phyloP scores from a whole-genome alignment of 495 filamentous ascomycete genomes.

The Lasiosphaeria hispida region DNA sequence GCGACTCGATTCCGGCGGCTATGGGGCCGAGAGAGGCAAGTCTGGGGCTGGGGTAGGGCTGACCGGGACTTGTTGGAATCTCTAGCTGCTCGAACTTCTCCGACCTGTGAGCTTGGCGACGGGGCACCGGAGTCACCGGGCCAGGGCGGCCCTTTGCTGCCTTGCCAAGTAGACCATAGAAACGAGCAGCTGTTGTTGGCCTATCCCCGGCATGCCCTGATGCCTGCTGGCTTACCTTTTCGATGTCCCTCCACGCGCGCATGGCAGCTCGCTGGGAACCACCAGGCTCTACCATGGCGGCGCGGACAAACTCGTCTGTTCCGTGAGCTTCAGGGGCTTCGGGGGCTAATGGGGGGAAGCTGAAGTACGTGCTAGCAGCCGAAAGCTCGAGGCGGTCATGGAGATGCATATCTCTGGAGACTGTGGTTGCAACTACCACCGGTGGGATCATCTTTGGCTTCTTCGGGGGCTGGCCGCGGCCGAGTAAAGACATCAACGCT shows the following conservation, averaged over 20 bases:
- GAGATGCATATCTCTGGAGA: neutral
- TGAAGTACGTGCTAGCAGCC: neutral
- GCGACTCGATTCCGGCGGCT: no score
- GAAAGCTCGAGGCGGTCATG: neutral
- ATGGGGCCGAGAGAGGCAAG: no score
- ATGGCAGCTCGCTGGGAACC: neutral
- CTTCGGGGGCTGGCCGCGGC: no score
- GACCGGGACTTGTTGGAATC: no score
- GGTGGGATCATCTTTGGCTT: neutral
- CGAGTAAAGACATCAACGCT: no score
- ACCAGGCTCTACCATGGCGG: neutral
- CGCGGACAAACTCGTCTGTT: neutral
- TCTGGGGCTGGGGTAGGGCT: no score
- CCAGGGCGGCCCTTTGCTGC: no score
- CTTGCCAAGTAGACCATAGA: neutral
- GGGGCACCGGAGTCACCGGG: no score
- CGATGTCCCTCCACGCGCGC: neutral
- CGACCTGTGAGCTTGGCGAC: no score
- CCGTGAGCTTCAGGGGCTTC: neutral
- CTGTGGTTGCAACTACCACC: neutral
- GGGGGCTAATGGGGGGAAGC: neutral
- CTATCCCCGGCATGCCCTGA: neutral
- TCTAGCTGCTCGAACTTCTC: no score
- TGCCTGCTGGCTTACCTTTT: neutral
- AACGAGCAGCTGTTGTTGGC: neutral